Evolutionary conservation across 2,329 filamentous ascomycete genomes (phyloP).

Genomic region (Colletotrichum truncatum): DNA sequence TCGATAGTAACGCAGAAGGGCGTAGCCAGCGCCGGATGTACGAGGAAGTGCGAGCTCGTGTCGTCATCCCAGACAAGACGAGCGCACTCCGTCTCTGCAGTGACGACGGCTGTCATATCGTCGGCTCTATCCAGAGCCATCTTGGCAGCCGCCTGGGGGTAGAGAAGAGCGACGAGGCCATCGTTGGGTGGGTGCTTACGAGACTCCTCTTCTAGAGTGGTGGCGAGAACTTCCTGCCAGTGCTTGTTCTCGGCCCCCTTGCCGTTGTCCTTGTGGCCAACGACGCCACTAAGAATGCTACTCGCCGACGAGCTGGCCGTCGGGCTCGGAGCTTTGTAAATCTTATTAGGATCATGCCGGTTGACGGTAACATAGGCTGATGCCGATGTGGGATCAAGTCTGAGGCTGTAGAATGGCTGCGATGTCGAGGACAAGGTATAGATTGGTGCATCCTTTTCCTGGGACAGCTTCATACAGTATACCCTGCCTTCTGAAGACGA

Average conservation of each 20-base stretch:
- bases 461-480: constrained; percentile 66
- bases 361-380: constrained; percentile 69
- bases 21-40: constrained; percentile 69
- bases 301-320: constrained; percentile 36
- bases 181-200: constrained; percentile 65
- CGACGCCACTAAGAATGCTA: constrained; percentile 43
- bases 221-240: constrained; percentile 67
- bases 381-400: constrained; percentile 69
- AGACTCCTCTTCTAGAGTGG: constrained; percentile 64
- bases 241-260: constrained; percentile 51
- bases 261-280: constrained; percentile 39
- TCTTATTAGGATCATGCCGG: constrained; percentile 68
- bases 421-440: constrained; percentile 70
- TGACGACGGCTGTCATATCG: constrained; percentile 66
- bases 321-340: constrained; percentile 55
- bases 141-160: constrained; percentile 71
- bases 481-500: constrained; percentile 65
- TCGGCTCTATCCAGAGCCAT: constrained; percentile 69
- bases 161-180: constrained; percentile 73
- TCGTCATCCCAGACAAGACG: constrained; percentile 78
- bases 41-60: constrained; percentile 66
- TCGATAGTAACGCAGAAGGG: constrained; percentile 70
- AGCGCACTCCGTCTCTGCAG: constrained; percentile 75
- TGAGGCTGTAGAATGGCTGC: constrained; percentile 75
- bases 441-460: constrained; percentile 68